A percentile compares a stretch with the other conserved stretches of the same genome.
Conservation (phyloP, 2,329 filamentous ascomycete genomes). For the Coccinonectria pachysandricola region DNA sequence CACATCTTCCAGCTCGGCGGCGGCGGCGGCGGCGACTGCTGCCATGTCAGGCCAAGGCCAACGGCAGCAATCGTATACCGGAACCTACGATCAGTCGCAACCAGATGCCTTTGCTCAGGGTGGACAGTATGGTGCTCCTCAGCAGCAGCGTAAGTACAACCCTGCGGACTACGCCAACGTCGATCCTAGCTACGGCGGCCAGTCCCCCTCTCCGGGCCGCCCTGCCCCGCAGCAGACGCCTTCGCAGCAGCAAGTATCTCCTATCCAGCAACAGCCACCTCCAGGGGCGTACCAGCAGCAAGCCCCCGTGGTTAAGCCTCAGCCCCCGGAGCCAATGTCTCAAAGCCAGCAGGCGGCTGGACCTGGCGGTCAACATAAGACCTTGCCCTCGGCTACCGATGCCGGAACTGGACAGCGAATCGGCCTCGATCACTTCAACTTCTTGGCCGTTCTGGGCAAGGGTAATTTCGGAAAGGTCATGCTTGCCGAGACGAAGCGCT, state of each 20-base stretch:
- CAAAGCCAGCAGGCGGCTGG: constrained; percentile 13
- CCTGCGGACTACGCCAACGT: constrained; percentile 65
- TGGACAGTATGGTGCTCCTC: constrained; percentile 24
- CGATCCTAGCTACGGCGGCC: constrained; percentile 32
- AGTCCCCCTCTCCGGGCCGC: constrained; percentile 22
- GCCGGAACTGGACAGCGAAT: constrained; percentile 73
- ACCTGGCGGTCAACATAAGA: constrained; percentile 37
- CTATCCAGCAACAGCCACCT: constrained; percentile 27
- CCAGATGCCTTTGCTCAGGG: constrained; percentile 26
- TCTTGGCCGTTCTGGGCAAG: constrained; percentile 94
- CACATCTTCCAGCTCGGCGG: constrained; percentile 42
- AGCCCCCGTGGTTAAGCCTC: constrained; percentile 29
- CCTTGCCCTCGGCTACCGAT: constrained; percentile 60
- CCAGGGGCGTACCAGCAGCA: constrained; percentile 23
- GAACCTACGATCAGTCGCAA: constrained; percentile 23
- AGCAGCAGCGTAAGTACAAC: constrained; percentile 59
- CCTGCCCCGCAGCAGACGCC: constrained; percentile 21
- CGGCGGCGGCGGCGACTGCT: constrained; percentile 45
- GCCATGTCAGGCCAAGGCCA: constrained; percentile 44
- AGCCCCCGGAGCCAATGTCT: constrained; percentile 26
- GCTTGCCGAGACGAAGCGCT: constrained; percentile 92
- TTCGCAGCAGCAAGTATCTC: constrained; percentile 28
- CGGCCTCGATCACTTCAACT: constrained; percentile 97
- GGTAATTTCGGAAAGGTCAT: constrained; percentile 99
- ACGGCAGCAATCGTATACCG: constrained; percentile 21